Base-by-base conservation (phyloP, 1,139 yeast genomes). In the Yamadazyma oceani region DNA sequence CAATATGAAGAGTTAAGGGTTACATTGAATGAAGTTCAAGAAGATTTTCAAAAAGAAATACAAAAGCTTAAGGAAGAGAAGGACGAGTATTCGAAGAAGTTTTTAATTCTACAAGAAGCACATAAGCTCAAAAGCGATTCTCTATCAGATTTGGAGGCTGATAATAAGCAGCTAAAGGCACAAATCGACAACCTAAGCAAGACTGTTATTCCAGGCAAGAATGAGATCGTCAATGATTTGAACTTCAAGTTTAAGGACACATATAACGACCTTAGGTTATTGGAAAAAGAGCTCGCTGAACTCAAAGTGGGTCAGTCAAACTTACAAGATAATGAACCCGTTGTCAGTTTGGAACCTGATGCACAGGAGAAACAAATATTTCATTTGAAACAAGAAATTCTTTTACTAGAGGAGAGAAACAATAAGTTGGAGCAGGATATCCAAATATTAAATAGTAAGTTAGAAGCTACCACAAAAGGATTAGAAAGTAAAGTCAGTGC, bases 401-500 rank as follows among this genome's bases (percentile, higher is more conserved):
- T 26, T 5, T 19, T 49, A 2, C 37, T 57, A 6, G 35, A 39
- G 15, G 61, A 57, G 17, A 48, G 49, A 27, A 60, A 58, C 35
- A 23, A 37, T 2, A 45, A 47, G 26, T 39, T 60, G 8, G 31
- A 40, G 1, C 37, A 44, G 12, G 58, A 59, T 36, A 28, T 60
- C 3, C 38, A 31, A 5, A 45, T 46, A 15, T 28, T 48, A 1
- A 51, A 53, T 14, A 45, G 47, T 2, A 40, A 42, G n/a, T 42
- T 51, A 13, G 60, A 60, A 1, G 19, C 40, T 0, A 42, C 50
- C 19, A 42, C 47, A 2, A 56, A 49, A 34, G 46, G 42, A 12
- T 51, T 53, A 34, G 67, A 64, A 30, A 44, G 49, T n/a, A 58
- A 57, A 36, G 38, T 64, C 9, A 42, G 52, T 2, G 39, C 52